These are phyloP conservation scores for Clavulina sp. DNA, from an alignment of 768 basidiomycete genomes.

Conservation along the genomic window DNA sequence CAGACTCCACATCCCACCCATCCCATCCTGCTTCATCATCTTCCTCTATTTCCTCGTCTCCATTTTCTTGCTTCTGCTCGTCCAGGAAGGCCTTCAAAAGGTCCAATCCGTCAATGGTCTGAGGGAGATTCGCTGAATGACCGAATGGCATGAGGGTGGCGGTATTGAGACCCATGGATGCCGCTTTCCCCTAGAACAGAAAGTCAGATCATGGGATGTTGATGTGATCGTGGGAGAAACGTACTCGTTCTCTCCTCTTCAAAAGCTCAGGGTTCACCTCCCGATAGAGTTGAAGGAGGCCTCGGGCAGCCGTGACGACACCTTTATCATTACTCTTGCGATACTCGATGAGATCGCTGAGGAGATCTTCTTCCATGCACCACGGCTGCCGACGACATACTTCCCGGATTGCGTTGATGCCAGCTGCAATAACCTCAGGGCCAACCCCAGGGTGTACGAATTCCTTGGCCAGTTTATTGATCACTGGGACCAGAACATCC, in stretches of 20 bases:
- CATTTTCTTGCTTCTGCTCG: slow-evolving; percentile 45
- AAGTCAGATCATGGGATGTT: background rate
- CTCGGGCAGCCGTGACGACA: slow-evolving; percentile 75
- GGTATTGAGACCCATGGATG: slow-evolving; percentile 47
- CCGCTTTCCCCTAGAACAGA: slow-evolving; percentile 62
- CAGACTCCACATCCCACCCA: slow-evolving; percentile 76
- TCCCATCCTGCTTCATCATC: slow-evolving; percentile 64
- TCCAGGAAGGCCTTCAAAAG: slow-evolving; percentile 28
- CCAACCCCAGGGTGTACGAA: slow-evolving; percentile 97
- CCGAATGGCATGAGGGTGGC: slow-evolving; percentile 67
- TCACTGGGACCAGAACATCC: slow-evolving; percentile 72
- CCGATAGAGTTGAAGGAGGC: slow-evolving; percentile 77
- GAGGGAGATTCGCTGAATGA: slow-evolving; percentile 50
- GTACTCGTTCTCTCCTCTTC: slow-evolving; percentile 68
- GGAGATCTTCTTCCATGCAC: slow-evolving; percentile 89
- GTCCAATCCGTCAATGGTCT: slow-evolving; percentile 78
- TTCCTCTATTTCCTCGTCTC: slow-evolving; percentile 27
- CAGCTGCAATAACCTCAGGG: slow-evolving; percentile 86
- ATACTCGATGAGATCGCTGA: slow-evolving; percentile 88
- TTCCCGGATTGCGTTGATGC: slow-evolving; percentile 89
- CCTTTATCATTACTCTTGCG: slow-evolving; percentile 89
- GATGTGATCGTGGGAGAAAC: slow-evolving; percentile 14
- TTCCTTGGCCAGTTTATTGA: slow-evolving; percentile 83
- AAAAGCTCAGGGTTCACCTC: slow-evolving; percentile 91
- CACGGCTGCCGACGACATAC: slow-evolving; percentile 89